Percentiles rank a stretch among this genome's conserved stretches.
These are phyloP conservation scores for Xylaria sp. DNA, from an alignment of 2,329 filamentous ascomycete species.

Conservation along the genomic window DNA sequence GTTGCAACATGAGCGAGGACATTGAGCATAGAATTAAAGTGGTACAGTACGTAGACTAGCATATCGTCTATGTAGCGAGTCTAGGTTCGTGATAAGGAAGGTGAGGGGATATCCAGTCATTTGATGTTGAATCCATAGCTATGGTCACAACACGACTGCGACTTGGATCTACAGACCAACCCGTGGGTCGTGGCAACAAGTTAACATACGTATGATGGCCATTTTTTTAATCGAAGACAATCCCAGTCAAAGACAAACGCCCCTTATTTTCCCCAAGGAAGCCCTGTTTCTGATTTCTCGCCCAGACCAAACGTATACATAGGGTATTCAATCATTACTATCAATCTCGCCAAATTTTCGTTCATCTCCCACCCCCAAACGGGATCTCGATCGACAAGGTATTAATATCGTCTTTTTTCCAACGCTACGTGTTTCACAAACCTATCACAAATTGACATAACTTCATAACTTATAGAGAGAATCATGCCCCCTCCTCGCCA, in stretches of 20 bases:
- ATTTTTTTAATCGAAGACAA: neutral
- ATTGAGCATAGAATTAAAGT: neutral
- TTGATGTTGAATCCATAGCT: neutral
- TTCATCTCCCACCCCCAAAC: too few relatives aligned
- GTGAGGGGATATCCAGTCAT: neutral
- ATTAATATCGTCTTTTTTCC: too few relatives aligned
- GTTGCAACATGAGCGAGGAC: neutral
- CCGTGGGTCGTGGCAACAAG: neutral
- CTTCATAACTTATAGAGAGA: too few relatives aligned
- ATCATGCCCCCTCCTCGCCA: slow-evolving; percentile 49
- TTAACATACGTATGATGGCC: too few relatives aligned
- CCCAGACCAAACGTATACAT: neutral
- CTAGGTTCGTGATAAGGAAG: neutral
- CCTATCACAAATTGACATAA: neutral
- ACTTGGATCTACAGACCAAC: neutral
- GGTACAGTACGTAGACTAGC: too few relatives aligned
- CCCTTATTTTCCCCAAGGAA: neutral
- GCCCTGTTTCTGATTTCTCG: neutral
- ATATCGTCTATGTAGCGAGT: neutral
- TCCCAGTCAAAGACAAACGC: neutral
- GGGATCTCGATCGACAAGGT: neutral
- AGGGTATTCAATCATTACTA: too few relatives aligned
- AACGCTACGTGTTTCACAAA: too few relatives aligned
- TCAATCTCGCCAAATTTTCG: neutral
- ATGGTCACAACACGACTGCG: neutral